These are phyloP conservation scores for Debaryomyces maramus DNA, from an alignment of 805 yeast genomes.

Conservation along the genomic window DNA sequence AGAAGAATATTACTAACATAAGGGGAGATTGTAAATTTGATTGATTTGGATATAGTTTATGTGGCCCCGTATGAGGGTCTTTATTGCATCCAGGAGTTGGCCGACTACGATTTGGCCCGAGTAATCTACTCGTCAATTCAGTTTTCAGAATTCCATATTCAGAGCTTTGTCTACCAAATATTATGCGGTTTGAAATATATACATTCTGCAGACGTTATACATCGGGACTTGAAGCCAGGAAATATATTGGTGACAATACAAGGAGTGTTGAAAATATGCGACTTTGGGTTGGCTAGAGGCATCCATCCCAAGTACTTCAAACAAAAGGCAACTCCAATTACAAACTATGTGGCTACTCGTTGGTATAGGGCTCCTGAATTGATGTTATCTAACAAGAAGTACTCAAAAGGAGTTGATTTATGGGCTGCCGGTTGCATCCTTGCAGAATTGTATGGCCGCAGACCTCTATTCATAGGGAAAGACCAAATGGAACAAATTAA, in stretches of 20 bases:
- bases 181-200: constrained; percentile 84
- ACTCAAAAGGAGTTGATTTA: constrained; percentile 73
- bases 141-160: constrained; percentile 81
- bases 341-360: constrained; percentile 88
- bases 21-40: constrained; percentile 58
- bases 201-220: constrained; percentile 90
- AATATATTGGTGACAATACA: constrained; percentile 74
- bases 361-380: constrained; percentile 97
- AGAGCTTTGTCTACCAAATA: constrained; percentile 74
- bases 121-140: constrained; percentile 79
- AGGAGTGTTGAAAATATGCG: constrained; percentile 84
- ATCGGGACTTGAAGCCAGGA: constrained; percentile 90
- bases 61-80: constrained; percentile 76
- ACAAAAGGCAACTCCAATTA: constrained; percentile 48
- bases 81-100: constrained; percentile 83
- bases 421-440: constrained; percentile 95
- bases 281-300: constrained; percentile 91
- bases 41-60: constrained; percentile 72
- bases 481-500: constrained; percentile 69
- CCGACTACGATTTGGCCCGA: constrained; percentile 76
- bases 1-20: constrained; percentile 14
- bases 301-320: constrained; percentile 37
- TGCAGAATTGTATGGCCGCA: constrained; percentile 79
- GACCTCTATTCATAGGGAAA: constrained; percentile 77
- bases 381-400: constrained; percentile 57